Percentiles rank a stretch among this genome's conserved stretches.
Conservation (phyloP, 2,329 filamentous ascomycete species). For the Emergomyces pasteurianus region DNA sequence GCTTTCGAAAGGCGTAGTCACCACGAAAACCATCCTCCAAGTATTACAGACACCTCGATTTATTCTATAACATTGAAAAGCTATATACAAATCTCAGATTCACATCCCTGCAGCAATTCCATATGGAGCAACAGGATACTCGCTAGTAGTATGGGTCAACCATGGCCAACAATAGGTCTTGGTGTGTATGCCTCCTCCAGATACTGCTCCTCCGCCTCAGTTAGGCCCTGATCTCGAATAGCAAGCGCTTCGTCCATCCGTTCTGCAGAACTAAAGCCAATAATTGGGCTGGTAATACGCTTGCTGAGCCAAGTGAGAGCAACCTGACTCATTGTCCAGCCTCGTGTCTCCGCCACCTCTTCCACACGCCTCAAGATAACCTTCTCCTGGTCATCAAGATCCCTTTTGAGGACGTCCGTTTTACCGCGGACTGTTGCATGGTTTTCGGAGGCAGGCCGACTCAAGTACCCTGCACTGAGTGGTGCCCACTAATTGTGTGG, state of each 20-base stretch:
- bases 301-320: slow-evolving; percentile 32
- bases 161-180: background rate
- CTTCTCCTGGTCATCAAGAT: background rate
- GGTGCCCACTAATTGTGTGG: background rate
- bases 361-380: slow-evolving; percentile 35
- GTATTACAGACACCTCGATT: background rate
- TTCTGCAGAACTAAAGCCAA: slow-evolving; percentile 37
- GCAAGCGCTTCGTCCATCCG: slow-evolving; percentile 39
- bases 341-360: slow-evolving; percentile 35
- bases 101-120: background rate
- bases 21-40: background rate
- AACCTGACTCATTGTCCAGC: slow-evolving; percentile 25
- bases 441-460: background rate
- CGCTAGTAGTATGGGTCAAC: background rate
- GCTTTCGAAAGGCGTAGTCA: no score
- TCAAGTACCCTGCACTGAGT: background rate
- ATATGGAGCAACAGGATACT: background rate
- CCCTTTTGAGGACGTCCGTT: background rate
- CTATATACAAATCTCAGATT: background rate
- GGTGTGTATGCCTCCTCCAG: slow-evolving; percentile 37
- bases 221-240: slow-evolving; percentile 33
- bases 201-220: slow-evolving; percentile 39
- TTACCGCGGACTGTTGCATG: background rate
- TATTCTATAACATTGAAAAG: background rate
- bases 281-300: slow-evolving; percentile 35